These are phyloP conservation scores for Aspergillus wentii DNA, from an alignment of 495 filamentous ascomycete genomes.

Conservation along the genomic window DNA sequence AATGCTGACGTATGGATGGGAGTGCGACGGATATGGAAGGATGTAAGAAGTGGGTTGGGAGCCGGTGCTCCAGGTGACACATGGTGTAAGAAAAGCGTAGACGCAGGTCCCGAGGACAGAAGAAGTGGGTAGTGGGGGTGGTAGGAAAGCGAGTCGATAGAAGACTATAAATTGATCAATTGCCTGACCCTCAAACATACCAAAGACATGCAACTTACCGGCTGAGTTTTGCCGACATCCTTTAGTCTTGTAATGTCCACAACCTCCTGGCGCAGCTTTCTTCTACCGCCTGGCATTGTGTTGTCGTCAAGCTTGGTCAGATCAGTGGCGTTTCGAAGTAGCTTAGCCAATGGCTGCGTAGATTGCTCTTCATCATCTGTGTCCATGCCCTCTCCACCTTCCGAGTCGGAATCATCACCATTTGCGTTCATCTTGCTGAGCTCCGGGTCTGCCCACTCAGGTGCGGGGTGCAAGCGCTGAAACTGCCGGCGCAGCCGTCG, in stretches of 20 bases:
- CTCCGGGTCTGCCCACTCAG: constrained; percentile 65
- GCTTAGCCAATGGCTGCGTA: constrained; percentile 68
- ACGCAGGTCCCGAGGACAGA: constrained; percentile 79
- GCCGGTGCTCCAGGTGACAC: constrained; percentile 69
- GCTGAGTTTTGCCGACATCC: constrained; percentile 55
- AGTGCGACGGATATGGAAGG: constrained; percentile 76
- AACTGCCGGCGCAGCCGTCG: constrained; percentile 76
- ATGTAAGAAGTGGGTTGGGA: constrained; percentile 83
- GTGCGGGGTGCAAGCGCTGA: constrained; percentile 70
- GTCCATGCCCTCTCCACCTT: constrained; percentile 36
- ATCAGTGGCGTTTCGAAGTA: constrained; percentile 65
- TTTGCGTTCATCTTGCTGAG: constrained; percentile 46
- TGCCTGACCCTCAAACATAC: not conserved
- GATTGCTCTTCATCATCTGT: constrained; percentile 58
- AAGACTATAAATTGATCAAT: constrained; percentile 43
- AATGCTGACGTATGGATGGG: constrained; percentile 79
- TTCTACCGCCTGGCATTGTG: constrained; percentile 34
- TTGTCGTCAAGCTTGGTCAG: constrained; percentile 43
- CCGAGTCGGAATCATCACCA: constrained; percentile 40
- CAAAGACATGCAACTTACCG: constrained; percentile 37
- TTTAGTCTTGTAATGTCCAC: constrained; percentile 75
- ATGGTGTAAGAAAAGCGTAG: constrained; percentile 83
- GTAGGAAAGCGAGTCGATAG: constrained; percentile 79
- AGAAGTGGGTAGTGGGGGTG: constrained; percentile 85
- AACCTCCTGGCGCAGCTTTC: constrained; percentile 76